Evolutionary conservation across 495 filamentous ascomycete species (phyloP).

Genomic region (Astrocystis sublimbata): DNA sequence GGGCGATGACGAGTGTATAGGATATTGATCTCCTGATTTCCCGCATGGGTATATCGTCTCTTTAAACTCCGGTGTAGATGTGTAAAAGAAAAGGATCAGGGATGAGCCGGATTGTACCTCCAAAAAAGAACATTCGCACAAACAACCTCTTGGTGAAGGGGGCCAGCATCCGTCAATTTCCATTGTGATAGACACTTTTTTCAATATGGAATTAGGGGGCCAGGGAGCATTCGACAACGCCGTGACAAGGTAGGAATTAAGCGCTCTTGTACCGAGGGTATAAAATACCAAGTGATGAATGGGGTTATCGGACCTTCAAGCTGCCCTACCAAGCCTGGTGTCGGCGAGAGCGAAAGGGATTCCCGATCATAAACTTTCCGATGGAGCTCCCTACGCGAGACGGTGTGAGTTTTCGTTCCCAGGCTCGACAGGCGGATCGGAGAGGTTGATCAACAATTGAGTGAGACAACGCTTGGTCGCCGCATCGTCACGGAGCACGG

Average conservation of each 20-base stretch:
- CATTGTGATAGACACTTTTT: neutral
- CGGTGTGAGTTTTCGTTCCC: conserved; percentile 33
- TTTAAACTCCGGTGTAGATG: conserved; percentile 8
- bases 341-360: no score
- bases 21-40: conserved; percentile 10
- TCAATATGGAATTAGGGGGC: neutral
- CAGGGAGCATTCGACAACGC: no score
- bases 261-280: no score
- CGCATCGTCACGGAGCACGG: conserved; percentile 93
- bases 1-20: conserved; percentile 13
- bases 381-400: neutral
- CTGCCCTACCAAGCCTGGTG: no score
- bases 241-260: no score
- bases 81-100: conserved; percentile 3
- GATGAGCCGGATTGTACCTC: neutral
- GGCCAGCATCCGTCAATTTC: neutral
- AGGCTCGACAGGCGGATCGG: conserved; percentile 80
- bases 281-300: no score
- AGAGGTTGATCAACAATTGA: conserved; percentile 94
- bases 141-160: neutral
- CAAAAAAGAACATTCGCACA: neutral
- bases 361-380: neutral
- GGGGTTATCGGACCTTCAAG: neutral
- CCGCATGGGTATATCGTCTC: conserved; percentile 16
- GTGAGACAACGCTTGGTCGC: conserved; percentile 97